Percentiles rank a stretch among this genome's conserved stretches.
phyloP scores from a whole-genome alignment of 305 asterid genomes.

The Fraxinus latifolia region DNA sequence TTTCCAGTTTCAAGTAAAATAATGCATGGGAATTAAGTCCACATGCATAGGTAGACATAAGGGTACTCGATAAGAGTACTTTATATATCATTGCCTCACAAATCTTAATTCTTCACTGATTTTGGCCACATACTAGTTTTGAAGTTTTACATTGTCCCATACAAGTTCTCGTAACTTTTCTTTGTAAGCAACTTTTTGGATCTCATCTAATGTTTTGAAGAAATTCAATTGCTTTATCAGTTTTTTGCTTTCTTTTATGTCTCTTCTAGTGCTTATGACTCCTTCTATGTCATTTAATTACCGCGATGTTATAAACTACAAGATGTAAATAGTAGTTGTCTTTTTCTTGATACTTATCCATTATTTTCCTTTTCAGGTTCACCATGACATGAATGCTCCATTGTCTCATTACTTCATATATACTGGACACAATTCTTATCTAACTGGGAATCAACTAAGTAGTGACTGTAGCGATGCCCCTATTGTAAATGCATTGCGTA shows the following conservation, averaged over 20 bases:
- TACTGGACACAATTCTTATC: constrained; percentile 96
- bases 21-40: neutral
- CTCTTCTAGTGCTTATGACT: neutral
- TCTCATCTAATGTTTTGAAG: neutral
- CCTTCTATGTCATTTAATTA: neutral
- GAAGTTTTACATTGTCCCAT: neutral
- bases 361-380: constrained; percentile 55
- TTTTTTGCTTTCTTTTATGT: neutral
- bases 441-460: constrained; percentile 91
- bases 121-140: neutral
- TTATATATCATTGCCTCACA: neutral
- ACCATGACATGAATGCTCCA: constrained; percentile 93
- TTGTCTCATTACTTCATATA: constrained; percentile 89
- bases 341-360: neutral
- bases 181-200: neutral
- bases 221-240: neutral
- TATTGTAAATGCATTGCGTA: constrained; percentile 63
- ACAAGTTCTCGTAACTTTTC: neutral
- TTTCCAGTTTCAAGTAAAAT: neutral
- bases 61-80: neutral
- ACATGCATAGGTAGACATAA: neutral
- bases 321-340: neutral
- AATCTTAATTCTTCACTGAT: neutral
- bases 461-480: constrained; percentile 95
- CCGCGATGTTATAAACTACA: neutral